Conservation (phyloP, 768 basidiomycete species). For the Tylopilus sp. region DNA sequence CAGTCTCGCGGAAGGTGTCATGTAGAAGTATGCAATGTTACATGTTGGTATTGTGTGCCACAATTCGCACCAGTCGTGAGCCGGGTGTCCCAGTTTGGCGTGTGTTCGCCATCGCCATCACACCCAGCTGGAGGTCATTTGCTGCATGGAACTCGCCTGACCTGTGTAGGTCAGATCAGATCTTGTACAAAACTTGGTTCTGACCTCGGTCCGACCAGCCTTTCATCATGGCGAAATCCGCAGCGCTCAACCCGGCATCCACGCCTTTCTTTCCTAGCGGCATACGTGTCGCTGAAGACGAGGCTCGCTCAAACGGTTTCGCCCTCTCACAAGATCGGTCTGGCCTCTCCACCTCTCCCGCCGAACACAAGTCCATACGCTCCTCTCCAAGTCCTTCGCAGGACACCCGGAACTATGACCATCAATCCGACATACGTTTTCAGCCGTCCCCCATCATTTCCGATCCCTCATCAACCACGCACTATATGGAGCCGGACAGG, state of each 20-base stretch:
- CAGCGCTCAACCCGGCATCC: constrained; percentile 75
- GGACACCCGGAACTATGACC: constrained; percentile 27
- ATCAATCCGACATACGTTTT: constrained; percentile 25
- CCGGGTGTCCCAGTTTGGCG: too few relatives aligned
- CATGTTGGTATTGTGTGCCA: constrained; percentile 7
- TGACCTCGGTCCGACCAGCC: background rate
- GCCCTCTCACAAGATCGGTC: constrained; percentile 41
- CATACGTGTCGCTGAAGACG: constrained; percentile 55
- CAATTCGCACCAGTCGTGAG: constrained; percentile 18
- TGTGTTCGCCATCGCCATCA: too few relatives aligned
- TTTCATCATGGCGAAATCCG: constrained; percentile 62
- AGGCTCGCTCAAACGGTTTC: constrained; percentile 39
- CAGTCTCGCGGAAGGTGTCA: constrained; percentile 17
- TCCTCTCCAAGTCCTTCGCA: constrained; percentile 67
- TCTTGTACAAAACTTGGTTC: too few relatives aligned
- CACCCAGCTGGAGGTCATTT: too few relatives aligned
- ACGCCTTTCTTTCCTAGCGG: constrained; percentile 79
- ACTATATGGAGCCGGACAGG: constrained; percentile 45
- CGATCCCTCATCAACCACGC: constrained; percentile 48
- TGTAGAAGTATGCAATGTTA: constrained; percentile 6
- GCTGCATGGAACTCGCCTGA: too few relatives aligned
- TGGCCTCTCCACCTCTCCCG: constrained; percentile 50
- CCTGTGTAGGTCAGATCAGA: too few relatives aligned
- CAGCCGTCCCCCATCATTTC: constrained; percentile 35
- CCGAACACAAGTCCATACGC: constrained; percentile 63